Evolutionary conservation across 169 alveolate genomes (phyloP).

Genomic region (Plasmodium relictum): DNA sequence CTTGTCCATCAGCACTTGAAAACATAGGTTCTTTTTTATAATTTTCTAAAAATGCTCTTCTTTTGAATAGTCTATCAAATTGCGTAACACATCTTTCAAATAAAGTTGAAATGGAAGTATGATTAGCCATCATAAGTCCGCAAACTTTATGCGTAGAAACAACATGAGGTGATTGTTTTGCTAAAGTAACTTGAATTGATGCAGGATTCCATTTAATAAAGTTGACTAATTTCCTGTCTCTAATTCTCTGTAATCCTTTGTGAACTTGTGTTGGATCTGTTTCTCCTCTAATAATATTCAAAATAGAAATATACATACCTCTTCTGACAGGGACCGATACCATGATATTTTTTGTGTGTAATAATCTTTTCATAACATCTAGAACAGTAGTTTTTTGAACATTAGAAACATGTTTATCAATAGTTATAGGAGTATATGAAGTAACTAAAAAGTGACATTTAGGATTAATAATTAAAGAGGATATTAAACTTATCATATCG

Average conservation of each 20-base stretch:
- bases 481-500: conserved; percentile 96
- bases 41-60: conserved; percentile 98
- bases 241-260: conserved; percentile 81
- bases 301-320: conserved; percentile 82
- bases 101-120: conserved; percentile 96
- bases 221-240: conserved; percentile 87
- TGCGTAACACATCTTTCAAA: conserved; percentile 94
- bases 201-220: conserved; percentile 99
- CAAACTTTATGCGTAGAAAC: conserved; percentile 96
- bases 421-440: conserved; percentile 96
- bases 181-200: conserved; percentile 96
- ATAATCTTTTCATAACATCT: conserved; percentile 98
- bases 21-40: conserved; percentile 92
- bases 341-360: conserved; percentile 97
- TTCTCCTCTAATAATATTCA: conserved; percentile 84
- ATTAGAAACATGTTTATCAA: conserved; percentile 78
- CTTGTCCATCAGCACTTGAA: conserved; percentile 90
- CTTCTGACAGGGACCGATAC: conserved; percentile 86
- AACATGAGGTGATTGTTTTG: conserved; percentile 97
- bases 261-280: conserved; percentile 82
- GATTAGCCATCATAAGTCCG: conserved; percentile 99
- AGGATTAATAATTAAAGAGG: conserved; percentile 99
- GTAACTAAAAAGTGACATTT: conserved; percentile 99
- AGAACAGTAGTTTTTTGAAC: conserved; percentile 97
- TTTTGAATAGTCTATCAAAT: conserved; percentile 93